phyloP scores from a whole-genome alignment of 192 early-diverging fungal species.

The Oehlia diaphana region DNA sequence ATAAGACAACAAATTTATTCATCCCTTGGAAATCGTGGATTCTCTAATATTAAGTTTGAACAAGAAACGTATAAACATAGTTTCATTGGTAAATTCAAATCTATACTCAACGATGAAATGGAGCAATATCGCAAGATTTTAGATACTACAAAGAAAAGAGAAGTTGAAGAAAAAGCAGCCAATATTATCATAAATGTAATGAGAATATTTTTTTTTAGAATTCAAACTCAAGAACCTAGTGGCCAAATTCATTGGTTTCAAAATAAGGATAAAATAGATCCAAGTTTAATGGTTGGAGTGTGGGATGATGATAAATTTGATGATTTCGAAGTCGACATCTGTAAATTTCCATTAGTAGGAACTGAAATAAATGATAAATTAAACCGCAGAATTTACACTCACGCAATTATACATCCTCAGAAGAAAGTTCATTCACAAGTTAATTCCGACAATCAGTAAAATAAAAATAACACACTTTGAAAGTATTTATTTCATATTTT shows the following conservation, averaged over 20 bases:
- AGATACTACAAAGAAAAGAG: background rate
- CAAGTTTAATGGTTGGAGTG: too few species aligned
- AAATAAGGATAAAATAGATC: too few species aligned
- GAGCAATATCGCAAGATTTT: background rate
- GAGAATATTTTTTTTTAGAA: background rate
- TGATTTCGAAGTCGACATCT: too few species aligned
- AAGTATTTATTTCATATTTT: too few species aligned
- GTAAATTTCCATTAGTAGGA: too few species aligned
- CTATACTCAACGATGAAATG: background rate
- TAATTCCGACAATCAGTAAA: too few species aligned
- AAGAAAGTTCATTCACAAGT: too few species aligned
- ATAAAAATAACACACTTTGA: too few species aligned
- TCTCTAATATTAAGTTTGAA: background rate
- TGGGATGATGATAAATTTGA: too few species aligned
- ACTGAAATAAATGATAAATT: too few species aligned
- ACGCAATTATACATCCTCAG: too few species aligned
- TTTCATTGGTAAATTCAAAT: background rate
- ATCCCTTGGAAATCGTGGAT: background rate
- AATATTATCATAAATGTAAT: background rate
- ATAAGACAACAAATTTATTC: background rate
- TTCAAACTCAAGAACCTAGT: background rate
- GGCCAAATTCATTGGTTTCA: background rate
- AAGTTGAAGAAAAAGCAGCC: background rate
- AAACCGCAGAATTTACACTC: too few species aligned
- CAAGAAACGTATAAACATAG: background rate